Evolutionary conservation across 495 filamentous ascomycete species (phyloP), one percentile per base, ranked within the genome.

Genomic region (Penicillium ucsense): DNA sequence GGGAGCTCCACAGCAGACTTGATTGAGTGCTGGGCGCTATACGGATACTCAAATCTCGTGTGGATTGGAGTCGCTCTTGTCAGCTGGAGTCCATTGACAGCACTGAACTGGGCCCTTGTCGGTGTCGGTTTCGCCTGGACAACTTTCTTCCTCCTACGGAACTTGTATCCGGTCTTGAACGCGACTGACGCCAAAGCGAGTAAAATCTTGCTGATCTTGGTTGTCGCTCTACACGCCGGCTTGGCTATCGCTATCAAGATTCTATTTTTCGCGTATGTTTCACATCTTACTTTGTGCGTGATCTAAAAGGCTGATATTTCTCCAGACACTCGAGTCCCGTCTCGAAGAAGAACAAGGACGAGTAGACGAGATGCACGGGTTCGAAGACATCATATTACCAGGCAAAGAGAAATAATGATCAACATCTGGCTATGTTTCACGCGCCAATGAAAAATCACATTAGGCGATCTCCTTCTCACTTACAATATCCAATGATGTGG

Each of bases 11-110:
- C 88, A 57, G 70, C 69, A 7, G 68, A 75, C 41, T 69, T 98
- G 43, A 77, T 98, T 47, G 92, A 98, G 72, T 92, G 87, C 72
- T 87, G 85, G 84, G 82, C 88, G 35, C 67, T 98, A 34, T 98
- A 97, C 65, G 92, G 92, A 8, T 98, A 98, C 68, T 77, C 82
- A 31, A 98, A 97, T 70, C 68, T 97, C 56, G 85, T 96, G 44
- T 98, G 92, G 92, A 88, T 98, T 56, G 88, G 83, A 1, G 91
- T 98, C 38, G 94, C 92, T 27, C 71, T 96, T 46, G 85, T 95
- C 47, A 85, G 83, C 62, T 95, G 88, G 83, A 89, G 84, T 53
- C 85, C 85, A 28, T 67, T 95, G 55, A 78, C 76, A 8, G 77
- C 86, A 45, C 77, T 98, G 43, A 98, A 98, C 72, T 97, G 85